Evolutionary conservation across 257 asterid species (phyloP).

Genomic region (Solanum appendiculatum): DNA sequence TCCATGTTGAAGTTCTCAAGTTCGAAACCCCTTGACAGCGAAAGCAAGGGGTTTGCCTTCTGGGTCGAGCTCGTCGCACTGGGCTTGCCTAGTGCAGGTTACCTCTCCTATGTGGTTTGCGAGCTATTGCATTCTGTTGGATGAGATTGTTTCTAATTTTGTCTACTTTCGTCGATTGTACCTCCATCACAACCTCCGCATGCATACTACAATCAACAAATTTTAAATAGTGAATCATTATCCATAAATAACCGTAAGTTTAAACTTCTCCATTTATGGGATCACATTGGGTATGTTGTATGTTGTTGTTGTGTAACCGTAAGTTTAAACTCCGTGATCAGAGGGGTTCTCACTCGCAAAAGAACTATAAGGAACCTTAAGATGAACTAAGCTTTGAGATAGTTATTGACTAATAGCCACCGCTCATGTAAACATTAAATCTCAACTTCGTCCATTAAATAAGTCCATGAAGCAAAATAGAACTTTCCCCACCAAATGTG

Average conservation of each 20-base stretch:
- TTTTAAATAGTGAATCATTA: background rate
- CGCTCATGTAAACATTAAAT: background rate
- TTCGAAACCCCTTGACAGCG: no score
- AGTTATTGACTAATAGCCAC: background rate
- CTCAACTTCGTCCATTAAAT: background rate
- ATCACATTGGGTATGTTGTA: background rate
- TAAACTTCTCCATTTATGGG: background rate
- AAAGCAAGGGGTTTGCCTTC: no score
- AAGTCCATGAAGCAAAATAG: background rate
- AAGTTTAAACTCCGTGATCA: background rate
- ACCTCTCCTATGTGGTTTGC: no score
- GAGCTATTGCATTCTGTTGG: no score
- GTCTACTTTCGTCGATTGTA: background rate
- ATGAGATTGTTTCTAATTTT: background rate
- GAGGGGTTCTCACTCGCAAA: background rate
- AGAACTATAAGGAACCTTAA: background rate
- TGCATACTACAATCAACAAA: background rate
- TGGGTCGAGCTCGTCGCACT: no score
- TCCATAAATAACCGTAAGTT: background rate
- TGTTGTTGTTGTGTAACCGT: background rate
- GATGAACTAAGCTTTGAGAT: background rate
- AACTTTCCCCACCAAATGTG: background rate
- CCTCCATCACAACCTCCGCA: background rate
- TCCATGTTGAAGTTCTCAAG: no score
- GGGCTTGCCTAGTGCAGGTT: no score